Base-by-base conservation (phyloP, 2,329 filamentous ascomycete species). In the Stachybotrys elegans region DNA sequence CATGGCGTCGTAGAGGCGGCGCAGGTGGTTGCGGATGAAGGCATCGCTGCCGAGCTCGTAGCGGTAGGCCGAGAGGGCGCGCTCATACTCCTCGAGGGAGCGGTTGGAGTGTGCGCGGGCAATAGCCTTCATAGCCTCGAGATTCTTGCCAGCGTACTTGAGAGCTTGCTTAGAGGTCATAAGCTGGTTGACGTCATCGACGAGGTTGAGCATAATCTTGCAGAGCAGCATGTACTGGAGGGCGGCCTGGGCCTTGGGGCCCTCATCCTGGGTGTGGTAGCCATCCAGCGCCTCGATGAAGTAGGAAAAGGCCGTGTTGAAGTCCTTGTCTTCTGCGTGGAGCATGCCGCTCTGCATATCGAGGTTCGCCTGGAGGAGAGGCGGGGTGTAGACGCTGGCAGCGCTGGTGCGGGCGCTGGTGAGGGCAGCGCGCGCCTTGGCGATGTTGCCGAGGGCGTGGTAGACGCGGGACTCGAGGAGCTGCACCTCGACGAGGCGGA, bases 331-430 rank as follows among this genome's bases (percentile, higher is more conserved):
- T 70, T 98, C 94, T 20, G 93, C 93, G 67, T 98, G 94, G 47
- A 98, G 81, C 86, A 97, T 97, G 54, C 93, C 94, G 52, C 89
- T 95, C 75, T 98, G 93, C 93, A 98, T 97, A 63, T 98, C 93
- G 54, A 98, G 80, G 57, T 93, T 90, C 37, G 93, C 93, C 72
- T 98, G 94, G 46, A 98, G 79, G 53, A 95, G 76, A 4, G 94
- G 93, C 42, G 93, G 93, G 20, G 91, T 96, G 75, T 98, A 98
- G 51, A 98, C 93, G 22, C 90, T 95, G 40, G 94, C 93, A 44
- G 94, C 93, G 57, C 88, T 94, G 38, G 93, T 98, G 59, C 93
- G 84, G 45, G 93, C 92, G 50, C 88, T 92, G 19, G 93, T 98
- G 51, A 98, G 77, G 43, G 93, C 93, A 38, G 94, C 93, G 59